phyloP scores from a whole-genome alignment of 163 green algal species.

The Chlamydomonas reinhardtii region DNA sequence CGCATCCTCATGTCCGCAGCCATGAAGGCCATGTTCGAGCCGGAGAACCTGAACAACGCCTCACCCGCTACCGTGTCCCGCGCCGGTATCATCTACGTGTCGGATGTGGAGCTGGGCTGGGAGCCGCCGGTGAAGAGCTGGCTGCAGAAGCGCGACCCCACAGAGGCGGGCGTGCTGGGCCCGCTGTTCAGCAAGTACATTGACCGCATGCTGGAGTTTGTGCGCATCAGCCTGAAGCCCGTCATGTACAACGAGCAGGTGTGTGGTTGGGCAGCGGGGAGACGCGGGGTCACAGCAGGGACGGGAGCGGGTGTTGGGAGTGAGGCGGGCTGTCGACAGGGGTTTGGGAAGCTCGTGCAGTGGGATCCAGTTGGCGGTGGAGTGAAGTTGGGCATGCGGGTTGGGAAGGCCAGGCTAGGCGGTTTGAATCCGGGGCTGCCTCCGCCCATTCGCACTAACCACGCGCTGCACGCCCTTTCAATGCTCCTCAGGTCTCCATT shows the following conservation, averaged over 20 bases:
- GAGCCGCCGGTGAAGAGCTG: constrained; percentile 87
- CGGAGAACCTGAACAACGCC: constrained; percentile 95
- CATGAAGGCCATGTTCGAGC: constrained; percentile 97
- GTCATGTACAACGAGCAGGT: constrained; percentile 90
- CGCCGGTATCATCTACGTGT: constrained; percentile 97
- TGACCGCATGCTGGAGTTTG: constrained; percentile 80
- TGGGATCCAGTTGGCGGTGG: too few species aligned
- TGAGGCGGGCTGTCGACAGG: too few species aligned
- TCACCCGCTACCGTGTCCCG: constrained; percentile 95
- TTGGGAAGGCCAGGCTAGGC: too few species aligned
- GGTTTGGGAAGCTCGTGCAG: too few species aligned
- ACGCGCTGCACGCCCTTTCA: too few species aligned
- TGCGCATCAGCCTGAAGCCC: constrained; percentile 77
- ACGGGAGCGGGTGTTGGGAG: neutral
- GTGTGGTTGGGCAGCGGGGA: neutral
- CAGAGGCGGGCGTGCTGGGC: constrained; percentile 71
- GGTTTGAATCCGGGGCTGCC: too few species aligned
- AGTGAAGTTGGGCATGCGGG: too few species aligned
- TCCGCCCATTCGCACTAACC: too few species aligned
- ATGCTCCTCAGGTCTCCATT: constrained; percentile 63
- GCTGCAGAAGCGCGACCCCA: constrained; percentile 75
- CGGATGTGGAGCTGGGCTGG: constrained; percentile 92
- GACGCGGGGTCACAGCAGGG: too few species aligned
- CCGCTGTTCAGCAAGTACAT: constrained; percentile 89
- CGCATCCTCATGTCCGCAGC: constrained; percentile 92